Evolutionary conservation across 352 stramenopile species (phyloP).

Genomic region (Pythium oligandrum): DNA sequence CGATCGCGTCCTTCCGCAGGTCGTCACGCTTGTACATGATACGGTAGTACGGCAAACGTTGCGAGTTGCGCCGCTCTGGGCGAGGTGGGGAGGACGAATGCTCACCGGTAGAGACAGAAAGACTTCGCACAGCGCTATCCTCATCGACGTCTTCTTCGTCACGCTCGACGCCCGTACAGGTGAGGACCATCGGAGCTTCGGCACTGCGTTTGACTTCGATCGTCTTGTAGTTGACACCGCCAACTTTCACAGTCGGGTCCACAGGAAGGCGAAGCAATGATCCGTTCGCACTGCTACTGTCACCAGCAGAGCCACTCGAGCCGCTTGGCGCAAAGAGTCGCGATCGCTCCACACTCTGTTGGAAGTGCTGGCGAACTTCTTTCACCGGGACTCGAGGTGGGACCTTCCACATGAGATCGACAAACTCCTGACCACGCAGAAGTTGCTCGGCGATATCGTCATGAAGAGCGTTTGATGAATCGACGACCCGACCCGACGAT

Average conservation of each 20-base stretch:
- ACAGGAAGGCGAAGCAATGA: conserved; percentile 58
- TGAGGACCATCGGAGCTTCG: conserved; percentile 77
- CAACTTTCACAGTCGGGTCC: conserved; percentile 66
- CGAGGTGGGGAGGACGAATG: background rate
- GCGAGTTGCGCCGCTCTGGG: conserved; percentile 9
- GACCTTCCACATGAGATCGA: conserved; percentile 81
- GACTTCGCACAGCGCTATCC: conserved; percentile 1
- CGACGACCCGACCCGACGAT: conserved; percentile 27
- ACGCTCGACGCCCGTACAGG: conserved; percentile 68
- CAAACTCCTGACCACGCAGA: conserved; percentile 78
- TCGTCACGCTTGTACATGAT: conserved; percentile 89
- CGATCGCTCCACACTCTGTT: conserved; percentile 45
- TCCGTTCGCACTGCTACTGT: conserved; percentile 4
- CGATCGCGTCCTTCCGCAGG: conserved; percentile 76
- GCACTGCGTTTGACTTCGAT: conserved; percentile 81
- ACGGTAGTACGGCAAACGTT: conserved; percentile 52
- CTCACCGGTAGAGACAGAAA: background rate
- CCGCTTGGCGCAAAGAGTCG: conserved; percentile 23
- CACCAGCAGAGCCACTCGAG: background rate
- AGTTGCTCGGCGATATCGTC: conserved; percentile 74
- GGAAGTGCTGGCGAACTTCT: conserved; percentile 46
- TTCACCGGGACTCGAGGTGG: conserved; percentile 61
- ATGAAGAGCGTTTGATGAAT: conserved; percentile 22
- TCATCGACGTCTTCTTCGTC: conserved; percentile 61
- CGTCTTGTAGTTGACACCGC: conserved; percentile 63